Base-by-base conservation (phyloP, 306 rosid genomes). In the Cucumis cinereus region DNA sequence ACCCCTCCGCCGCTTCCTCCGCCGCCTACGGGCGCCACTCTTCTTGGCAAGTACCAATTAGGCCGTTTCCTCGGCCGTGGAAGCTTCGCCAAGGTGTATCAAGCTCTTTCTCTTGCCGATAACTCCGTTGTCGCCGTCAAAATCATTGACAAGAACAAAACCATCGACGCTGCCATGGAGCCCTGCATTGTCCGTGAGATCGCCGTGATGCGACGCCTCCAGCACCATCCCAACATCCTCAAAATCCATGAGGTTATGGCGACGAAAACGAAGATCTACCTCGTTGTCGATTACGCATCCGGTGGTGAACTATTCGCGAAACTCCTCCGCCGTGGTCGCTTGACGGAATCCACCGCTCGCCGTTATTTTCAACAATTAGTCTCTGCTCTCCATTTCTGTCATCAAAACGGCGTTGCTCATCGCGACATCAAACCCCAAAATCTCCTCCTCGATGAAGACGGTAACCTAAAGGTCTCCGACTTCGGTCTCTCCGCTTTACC, bases 401-500 rank as follows among this genome's bases (percentile, higher is more conserved):
- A 93, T 84, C 79, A 75, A 7, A 88, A 84, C 81, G 97, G 96
- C 80, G 78, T 93, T 45, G 91, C 92, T 0, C 98, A 93, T 81
- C 97, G 98, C 0, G 98, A 93, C 81, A 57, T 93, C 1, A 93
- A 93, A 84, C 98, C 97, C 2, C 96, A 93, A 81, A 93, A 93
- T 52, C 92, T 93, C 28, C 92, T 93, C 41, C 79, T 93, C 4
- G 97, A 91, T 60, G 68, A 75, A 14, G 78, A 80, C 10, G 97
- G 96, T 0, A 84, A 84, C 71, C 83, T 93, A 0, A 91, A 90
- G 81, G 90, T 93, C 22, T 91, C 98, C 7, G 97, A 93, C 59
- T 93, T 93, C 62, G 98, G 98, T 0, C 94, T 93, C 83, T 88
- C 97, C 4, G 97, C 98, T 0, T 47, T 93, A 0, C 98, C 98